Evolutionary conservation across 768 basidiomycete species (phyloP).

Genomic region (Fomitopsis pulvina): DNA sequence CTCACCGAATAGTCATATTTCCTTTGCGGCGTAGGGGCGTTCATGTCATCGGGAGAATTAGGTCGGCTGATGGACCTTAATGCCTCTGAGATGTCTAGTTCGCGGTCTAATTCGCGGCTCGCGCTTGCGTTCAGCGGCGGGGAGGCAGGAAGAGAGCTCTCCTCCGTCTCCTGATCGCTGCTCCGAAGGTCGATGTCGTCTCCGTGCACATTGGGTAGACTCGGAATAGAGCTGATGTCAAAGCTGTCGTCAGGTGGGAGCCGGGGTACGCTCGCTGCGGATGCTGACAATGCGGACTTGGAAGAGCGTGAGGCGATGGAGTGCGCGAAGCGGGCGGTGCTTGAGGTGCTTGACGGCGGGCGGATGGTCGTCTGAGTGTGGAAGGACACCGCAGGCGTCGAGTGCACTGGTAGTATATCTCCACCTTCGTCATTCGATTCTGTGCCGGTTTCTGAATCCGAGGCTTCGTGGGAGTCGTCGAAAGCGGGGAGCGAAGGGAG

Average conservation of each 20-base stretch:
- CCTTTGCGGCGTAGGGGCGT: conserved; percentile 17
- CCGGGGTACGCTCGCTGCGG: conserved; percentile 9
- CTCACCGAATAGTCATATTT: conserved; percentile 29
- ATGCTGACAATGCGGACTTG: conserved; percentile 28
- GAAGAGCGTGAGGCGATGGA: conserved; percentile 44
- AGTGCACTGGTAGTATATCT: conserved; percentile 51
- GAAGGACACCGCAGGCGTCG: conserved; percentile 52
- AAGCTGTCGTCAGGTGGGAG: conserved; percentile 20
- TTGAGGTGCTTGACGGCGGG: conserved; percentile 44
- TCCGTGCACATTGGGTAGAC: conserved; percentile 14
- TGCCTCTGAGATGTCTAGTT: conserved; percentile 23
- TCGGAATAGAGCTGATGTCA: conserved; percentile 27
- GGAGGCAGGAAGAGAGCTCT: conserved; percentile 18
- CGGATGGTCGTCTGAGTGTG: conserved; percentile 44
- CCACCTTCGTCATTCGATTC: conserved; percentile 26
- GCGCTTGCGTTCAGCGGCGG: conserved; percentile 15
- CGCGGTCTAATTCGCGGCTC: conserved; percentile 9
- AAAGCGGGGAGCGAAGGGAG: conserved; percentile 70
- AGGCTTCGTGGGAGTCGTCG: conserved; percentile 51
- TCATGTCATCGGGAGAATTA: conserved; percentile 14
- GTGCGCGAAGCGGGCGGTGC: conserved; percentile 41
- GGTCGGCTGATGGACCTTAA: conserved; percentile 22
- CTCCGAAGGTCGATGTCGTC: conserved; percentile 15
- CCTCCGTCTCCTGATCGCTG: conserved; percentile 21
- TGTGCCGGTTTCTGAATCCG: conserved; percentile 32